A percentile compares a stretch with the other conserved stretches of the same genome.
Conservation (phyloP, 148 eudicot species). For the Vaccinium macrocarpon region DNA sequence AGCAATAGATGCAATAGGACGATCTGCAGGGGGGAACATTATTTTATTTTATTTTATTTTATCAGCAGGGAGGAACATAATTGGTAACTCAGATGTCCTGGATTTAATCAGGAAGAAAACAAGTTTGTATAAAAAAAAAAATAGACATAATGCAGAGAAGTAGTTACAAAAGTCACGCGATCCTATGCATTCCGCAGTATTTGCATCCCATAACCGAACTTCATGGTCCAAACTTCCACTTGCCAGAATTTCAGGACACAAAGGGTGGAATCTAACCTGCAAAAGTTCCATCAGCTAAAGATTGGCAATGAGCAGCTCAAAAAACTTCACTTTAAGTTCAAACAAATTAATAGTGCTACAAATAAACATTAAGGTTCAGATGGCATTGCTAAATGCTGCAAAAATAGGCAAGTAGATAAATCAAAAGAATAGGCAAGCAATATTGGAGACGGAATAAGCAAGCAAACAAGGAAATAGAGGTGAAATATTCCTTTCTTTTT, state of each 20-base stretch:
- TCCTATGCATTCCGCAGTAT: slow-evolving; percentile 83
- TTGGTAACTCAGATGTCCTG: slow-evolving; percentile 13
- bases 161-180: slow-evolving; percentile 88
- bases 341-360: not conserved
- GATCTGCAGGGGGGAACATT: slow-evolving; percentile 47
- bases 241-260: slow-evolving; percentile 68
- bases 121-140: not conserved
- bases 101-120: not conserved
- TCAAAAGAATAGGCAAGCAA: not conserved
- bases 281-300: slow-evolving; percentile 23
- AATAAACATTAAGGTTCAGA: slow-evolving; percentile 6
- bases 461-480: not conserved
- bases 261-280: slow-evolving; percentile 81
- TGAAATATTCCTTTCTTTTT: not conserved
- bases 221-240: slow-evolving; percentile 99
- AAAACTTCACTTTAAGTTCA: not conserved
- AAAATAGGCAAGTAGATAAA: slow-evolving; percentile 9
- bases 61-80: not conserved
- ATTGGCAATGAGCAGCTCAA: not conserved
- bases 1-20: slow-evolving; percentile 98
- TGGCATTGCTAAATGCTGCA: not conserved
- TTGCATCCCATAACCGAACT: slow-evolving; percentile 98
- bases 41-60: no score
- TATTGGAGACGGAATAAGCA: not conserved
- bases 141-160: slow-evolving; percentile 3